Percentiles rank a stretch among this genome's conserved stretches.
These are phyloP conservation scores for Aspergillus alliaceus DNA, from an alignment of 2,329 filamentous ascomycete genomes.

Conservation along the genomic window DNA sequence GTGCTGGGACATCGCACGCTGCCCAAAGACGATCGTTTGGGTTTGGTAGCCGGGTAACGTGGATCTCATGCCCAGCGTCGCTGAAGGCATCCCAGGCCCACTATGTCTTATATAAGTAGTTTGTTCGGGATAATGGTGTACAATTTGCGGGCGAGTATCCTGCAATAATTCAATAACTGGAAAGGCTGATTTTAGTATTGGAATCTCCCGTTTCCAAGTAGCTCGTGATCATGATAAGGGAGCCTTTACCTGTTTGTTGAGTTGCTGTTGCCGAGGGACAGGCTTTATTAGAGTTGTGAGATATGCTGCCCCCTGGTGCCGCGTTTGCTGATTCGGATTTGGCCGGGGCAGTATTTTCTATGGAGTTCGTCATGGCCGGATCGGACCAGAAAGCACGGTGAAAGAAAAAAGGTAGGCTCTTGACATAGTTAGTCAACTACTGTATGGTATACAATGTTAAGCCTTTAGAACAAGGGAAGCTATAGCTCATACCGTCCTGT, in stretches of 20 bases:
- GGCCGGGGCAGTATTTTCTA: constrained; percentile 12
- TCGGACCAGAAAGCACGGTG: not conserved
- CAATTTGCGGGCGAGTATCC: constrained; percentile 17
- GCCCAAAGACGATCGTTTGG: constrained; percentile 26
- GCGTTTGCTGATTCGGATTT: constrained; percentile 5
- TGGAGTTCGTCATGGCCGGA: constrained; percentile 10
- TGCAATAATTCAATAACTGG: constrained; percentile 8
- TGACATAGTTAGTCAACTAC: not conserved
- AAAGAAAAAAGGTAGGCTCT: not conserved
- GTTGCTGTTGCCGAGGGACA: constrained; percentile 1
- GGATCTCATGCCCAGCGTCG: constrained; percentile 30
- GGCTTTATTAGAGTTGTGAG: not conserved
- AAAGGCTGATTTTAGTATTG: not conserved
- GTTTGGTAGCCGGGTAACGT: constrained; percentile 27
- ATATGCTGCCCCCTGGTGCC: not conserved
- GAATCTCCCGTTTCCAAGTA: not conserved
- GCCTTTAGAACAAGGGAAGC: not conserved
- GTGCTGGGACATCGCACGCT: constrained; percentile 27
- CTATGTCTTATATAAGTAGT: constrained; percentile 17
- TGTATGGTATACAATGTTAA: not conserved
- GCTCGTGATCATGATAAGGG: not conserved
- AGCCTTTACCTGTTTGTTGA: constrained; percentile 13
- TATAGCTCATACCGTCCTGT: constrained; percentile 7
- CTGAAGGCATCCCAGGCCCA: constrained; percentile 20
- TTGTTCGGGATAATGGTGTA: constrained; percentile 18